Evolutionary conservation across 2,329 filamentous ascomycete genomes (phyloP), one percentile per base, ranked within the genome.

Genomic region (Aspergillus sp.): DNA sequence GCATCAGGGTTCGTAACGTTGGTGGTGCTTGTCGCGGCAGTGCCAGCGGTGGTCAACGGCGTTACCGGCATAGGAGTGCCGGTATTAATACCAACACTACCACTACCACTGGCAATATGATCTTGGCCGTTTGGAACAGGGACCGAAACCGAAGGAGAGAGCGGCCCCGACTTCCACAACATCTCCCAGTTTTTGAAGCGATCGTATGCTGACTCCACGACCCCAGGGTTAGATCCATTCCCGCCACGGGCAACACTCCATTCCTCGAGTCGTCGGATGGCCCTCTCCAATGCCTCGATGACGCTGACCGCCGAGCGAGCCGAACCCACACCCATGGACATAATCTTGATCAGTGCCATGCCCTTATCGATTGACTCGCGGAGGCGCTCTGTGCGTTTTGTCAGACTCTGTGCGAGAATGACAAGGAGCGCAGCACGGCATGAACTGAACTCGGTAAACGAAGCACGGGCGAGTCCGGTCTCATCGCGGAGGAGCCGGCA

Each of bases 381-480:
- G 8, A 75, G 66, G 30, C 67, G 55, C 46, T 70, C 65, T 1
- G 67, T 68, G 9, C 66, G 64, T 42, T 68, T 67, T 2, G 64
- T 67, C 12, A 70, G 50, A 12, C 64, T 66, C 40, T 69, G 67
- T 0, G 67, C 67, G 5, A 70, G 51, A 10, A 70, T 68, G 29
- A 78, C 75, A 2, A 79, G 65, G 4, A 79, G 62, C 6, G 76
- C 75, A 7, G 75, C 75, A 38, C 76, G 74, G 43, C 75, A 78
- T 3, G 76, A 74, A 55, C 73, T 77, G 55, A 78, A 79, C 51
- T 79, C 76, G 3, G 75, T 77, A 53, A 78, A 79, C 0, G 75
- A 77, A 2, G 75, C 74, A 29, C 75, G 70, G 4, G 76, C 75
- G 44, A 79, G 73, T 10, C 76, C 76, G 9, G 73, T 71, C n/a